These are phyloP conservation scores for Pythium apleroticum DNA, from an alignment of 352 stramenopile genomes.

Conservation along the genomic window DNA sequence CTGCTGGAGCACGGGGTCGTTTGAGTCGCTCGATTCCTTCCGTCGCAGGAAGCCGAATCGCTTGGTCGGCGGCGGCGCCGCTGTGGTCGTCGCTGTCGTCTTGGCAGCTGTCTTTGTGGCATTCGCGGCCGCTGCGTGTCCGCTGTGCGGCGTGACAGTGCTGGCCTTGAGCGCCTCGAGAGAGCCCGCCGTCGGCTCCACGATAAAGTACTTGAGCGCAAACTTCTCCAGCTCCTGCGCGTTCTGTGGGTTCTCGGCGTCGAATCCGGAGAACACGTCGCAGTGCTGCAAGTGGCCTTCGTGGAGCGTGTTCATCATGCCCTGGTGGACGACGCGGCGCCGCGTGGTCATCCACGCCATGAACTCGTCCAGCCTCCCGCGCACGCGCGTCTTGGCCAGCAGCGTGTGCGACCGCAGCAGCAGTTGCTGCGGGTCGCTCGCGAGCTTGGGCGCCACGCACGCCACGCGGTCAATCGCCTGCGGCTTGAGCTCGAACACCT, in stretches of 20 bases:
- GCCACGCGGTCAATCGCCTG: constrained; percentile 50
- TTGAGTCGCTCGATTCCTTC: constrained; percentile 11
- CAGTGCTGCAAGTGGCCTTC: constrained; percentile 56
- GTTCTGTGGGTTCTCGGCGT: constrained; percentile 20
- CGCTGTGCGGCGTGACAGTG: background rate
- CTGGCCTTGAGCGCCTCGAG: constrained; percentile 1
- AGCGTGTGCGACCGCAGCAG: constrained; percentile 47
- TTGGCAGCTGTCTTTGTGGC: background rate
- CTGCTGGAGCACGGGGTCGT: constrained; percentile 6
- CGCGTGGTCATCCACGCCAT: constrained; percentile 53
- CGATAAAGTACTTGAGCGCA: constrained; percentile 51
- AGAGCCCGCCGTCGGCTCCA: constrained; percentile 6
- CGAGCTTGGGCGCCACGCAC: constrained; percentile 39
- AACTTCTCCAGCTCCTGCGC: constrained; percentile 35
- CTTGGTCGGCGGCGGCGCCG: constrained; percentile 3
- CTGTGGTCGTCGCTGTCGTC: background rate
- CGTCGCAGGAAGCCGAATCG: constrained; percentile 16
- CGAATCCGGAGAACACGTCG: constrained; percentile 67
- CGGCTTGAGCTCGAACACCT: constrained; percentile 56
- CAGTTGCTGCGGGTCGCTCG: constrained; percentile 27
- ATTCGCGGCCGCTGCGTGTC: background rate
- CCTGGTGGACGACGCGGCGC: constrained; percentile 52
- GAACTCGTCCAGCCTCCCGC: constrained; percentile 62
- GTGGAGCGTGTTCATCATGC: constrained; percentile 54
- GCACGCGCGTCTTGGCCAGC: constrained; percentile 54